Evolutionary conservation across 139 green algal species (phyloP).

Genomic region (Chlorella sp.): DNA sequence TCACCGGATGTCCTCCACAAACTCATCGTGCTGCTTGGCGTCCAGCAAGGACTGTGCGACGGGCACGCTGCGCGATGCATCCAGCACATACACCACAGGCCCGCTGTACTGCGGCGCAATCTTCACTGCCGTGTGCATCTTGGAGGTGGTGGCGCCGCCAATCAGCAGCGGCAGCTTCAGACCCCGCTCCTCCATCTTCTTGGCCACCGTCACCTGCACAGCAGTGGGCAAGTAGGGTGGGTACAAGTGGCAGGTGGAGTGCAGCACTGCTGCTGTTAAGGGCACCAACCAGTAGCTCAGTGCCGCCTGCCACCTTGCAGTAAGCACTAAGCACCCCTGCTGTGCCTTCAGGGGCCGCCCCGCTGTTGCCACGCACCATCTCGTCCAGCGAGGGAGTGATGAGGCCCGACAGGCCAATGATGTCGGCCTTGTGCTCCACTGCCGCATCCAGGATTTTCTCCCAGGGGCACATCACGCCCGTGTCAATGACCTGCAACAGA

Average conservation of each 20-base stretch:
- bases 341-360: too few species aligned
- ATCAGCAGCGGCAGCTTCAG: constrained; percentile 95
- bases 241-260: too few species aligned
- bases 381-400: constrained; percentile 96
- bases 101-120: constrained; percentile 92
- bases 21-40: constrained; percentile 40
- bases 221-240: too few species aligned
- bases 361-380: constrained; percentile 1
- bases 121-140: constrained; percentile 99
- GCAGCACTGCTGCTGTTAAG: too few species aligned
- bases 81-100: constrained; percentile 94
- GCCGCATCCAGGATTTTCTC: constrained; percentile 95
- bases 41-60: constrained; percentile 93
- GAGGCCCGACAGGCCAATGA: constrained; percentile 96
- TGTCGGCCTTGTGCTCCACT: constrained; percentile 92
- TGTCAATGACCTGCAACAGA: constrained; percentile 85
- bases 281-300: too few species aligned
- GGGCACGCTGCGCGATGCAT: constrained; percentile 93
- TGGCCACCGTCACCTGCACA: constrained; percentile 82
- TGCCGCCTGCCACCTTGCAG: too few species aligned
- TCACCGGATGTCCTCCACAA: constrained; percentile 72
- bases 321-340: too few species aligned
- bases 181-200: constrained; percentile 93
- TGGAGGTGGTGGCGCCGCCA: constrained; percentile 96
- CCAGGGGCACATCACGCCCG: constrained; percentile 97